These are phyloP conservation scores for Lactarius evosmus DNA, from an alignment of 768 basidiomycete genomes.

Conservation along the genomic window DNA sequence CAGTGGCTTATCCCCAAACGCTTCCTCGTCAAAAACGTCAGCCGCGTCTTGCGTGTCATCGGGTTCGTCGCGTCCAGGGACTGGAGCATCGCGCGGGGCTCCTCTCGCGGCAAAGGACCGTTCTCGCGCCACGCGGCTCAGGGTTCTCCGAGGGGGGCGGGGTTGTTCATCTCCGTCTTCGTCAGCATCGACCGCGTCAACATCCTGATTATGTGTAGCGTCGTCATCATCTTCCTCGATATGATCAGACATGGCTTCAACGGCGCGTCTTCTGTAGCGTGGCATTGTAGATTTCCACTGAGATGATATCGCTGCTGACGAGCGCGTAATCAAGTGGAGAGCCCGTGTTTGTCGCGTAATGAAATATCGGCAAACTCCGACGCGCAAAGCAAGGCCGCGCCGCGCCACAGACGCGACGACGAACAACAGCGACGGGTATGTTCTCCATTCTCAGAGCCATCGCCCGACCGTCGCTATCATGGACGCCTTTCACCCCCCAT, in stretches of 20 bases:
- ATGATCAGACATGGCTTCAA: conserved; percentile 50
- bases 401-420: neutral
- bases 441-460: conserved; percentile 16
- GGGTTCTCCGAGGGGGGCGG: conserved; percentile 36
- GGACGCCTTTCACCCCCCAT: conserved; percentile 10
- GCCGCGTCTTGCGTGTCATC: conserved; percentile 37
- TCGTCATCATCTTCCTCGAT: conserved; percentile 51
- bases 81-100: conserved; percentile 27
- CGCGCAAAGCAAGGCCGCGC: neutral
- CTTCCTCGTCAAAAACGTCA: conserved; percentile 50
- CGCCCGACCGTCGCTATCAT: conserved; percentile 14
- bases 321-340: neutral
- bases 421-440: conserved; percentile 10
- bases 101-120: neutral
- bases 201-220: conserved; percentile 36
- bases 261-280: conserved; percentile 42
- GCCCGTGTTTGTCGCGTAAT: conserved; percentile 3
- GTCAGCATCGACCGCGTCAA: conserved; percentile 44
- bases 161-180: conserved; percentile 38
- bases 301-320: neutral
- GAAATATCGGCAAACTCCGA: conserved; percentile 17
- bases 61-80: conserved; percentile 32
- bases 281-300: conserved; percentile 34
- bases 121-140: conserved; percentile 18
- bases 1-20: conserved; percentile 67